Evolutionary conservation across 306 rosid genomes (phyloP), one percentile per base, ranked within the genome.

Genomic region (Quercus mongolica): DNA sequence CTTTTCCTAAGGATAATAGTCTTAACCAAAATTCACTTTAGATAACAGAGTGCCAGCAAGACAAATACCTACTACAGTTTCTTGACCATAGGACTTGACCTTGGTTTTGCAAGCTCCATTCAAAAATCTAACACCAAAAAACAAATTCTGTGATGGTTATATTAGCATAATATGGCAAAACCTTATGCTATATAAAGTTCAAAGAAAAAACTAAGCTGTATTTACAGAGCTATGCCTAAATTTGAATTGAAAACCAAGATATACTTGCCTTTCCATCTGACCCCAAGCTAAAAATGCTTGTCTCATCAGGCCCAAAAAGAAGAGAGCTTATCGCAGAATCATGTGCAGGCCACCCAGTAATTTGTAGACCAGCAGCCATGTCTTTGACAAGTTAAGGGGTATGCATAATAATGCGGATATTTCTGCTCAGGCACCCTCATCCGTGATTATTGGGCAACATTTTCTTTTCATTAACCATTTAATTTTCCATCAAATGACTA

Each of bases 331-430:
- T 90, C 54, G 96, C 94, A 83, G 97, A 86, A 87, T 95, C 99
- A 84, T 95, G 99, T 15, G 99, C 99, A 78, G 99, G 97, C 99
- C 99, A 95, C 74, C 99, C 99, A 44, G 97, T 95, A 83, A 92
- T 92, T 92, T 92, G 99, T 75, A 91, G 80, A 84, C 97, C 92
- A 72, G 97, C 95, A 56, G 98, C 93, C 99, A 95, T 95, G 85
- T 95, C 97, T 95, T 85, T 82, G 31, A 74, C 77, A 80, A 71
- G 89, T 90, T 84, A 95, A 91, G 97, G 91, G 74, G 58, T 70
- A 51, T 23, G 28, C 46, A 35, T 31, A 38, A 75, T 44, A 73
- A 41, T 46, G 33, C 18, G 56, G n/a, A 78, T 31, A 70, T 12
- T 69, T 73, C 38, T 69, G 63, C 56, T 68, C 64, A 75, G 13